Percentiles rank a stretch among this genome's conserved stretches.
These are phyloP conservation scores for Glomus cerebriforme DNA, from an alignment of 192 early-diverging fungal species.

Conservation along the genomic window DNA sequence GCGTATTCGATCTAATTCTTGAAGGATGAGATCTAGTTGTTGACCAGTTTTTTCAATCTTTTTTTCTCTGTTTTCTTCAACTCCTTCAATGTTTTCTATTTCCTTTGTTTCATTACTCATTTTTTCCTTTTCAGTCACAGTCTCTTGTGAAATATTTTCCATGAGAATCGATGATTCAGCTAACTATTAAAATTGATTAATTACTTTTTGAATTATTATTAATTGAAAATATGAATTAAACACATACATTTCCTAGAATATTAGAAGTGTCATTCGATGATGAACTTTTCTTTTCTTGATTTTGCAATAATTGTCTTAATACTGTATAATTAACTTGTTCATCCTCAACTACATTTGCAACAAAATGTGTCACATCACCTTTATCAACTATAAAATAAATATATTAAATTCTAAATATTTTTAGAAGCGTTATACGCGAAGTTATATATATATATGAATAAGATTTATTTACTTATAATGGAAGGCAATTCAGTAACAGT, in stretches of 20 bases:
- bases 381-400: background rate
- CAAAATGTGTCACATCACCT: background rate
- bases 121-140: background rate
- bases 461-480: background rate
- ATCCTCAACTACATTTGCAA: background rate
- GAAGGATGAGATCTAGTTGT: too few relatives aligned
- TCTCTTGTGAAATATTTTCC: background rate
- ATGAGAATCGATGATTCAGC: background rate
- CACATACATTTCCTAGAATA: background rate
- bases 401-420: background rate
- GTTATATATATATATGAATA: background rate
- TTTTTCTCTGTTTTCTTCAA: background rate
- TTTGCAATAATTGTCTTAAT: background rate
- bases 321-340: background rate
- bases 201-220: background rate
- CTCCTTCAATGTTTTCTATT: background rate
- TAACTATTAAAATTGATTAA: background rate
- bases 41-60: background rate
- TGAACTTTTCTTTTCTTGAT: background rate
- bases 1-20: too few relatives aligned
- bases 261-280: background rate
- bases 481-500: background rate
- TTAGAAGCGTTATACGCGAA: too few relatives aligned
- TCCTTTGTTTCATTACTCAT: background rate
- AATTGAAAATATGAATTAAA: background rate